phyloP scores from a whole-genome alignment of 345 rosid genomes.

The Pistacia integerrima region DNA sequence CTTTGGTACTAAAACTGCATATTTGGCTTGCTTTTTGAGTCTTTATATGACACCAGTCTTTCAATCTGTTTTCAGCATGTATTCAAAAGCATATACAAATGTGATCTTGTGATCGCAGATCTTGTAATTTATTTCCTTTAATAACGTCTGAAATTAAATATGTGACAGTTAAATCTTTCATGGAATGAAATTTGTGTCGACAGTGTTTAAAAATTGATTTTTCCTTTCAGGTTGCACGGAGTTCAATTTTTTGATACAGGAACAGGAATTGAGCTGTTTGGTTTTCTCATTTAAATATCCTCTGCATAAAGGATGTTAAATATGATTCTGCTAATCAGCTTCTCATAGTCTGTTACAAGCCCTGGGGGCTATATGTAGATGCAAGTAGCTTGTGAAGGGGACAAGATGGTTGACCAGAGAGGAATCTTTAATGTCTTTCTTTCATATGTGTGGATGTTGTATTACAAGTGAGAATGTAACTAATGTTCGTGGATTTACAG shows the following conservation, averaged over 20 bases:
- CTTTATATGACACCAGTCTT: background rate
- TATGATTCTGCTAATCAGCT: background rate
- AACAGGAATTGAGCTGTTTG: background rate
- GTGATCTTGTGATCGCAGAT: background rate
- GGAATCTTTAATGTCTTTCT: background rate
- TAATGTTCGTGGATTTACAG: background rate
- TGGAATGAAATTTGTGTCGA: background rate
- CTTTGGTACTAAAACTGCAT: background rate
- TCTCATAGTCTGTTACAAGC: background rate
- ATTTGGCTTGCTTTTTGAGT: conserved; percentile 4
- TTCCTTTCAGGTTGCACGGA: conserved; percentile 21
- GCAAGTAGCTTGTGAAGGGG: background rate
- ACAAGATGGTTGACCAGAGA: background rate
- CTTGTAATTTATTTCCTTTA: background rate
- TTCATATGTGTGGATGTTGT: background rate
- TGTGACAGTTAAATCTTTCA: background rate
- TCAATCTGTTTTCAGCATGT: background rate
- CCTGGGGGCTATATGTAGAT: background rate
- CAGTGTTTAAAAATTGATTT: background rate
- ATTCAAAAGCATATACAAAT: background rate
- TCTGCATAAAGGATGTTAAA: background rate
- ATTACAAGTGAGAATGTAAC: background rate
- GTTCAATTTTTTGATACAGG: background rate
- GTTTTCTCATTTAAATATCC: background rate
- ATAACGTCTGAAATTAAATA: background rate